A percentile compares a stretch with the other conserved stretches of the same genome.
Evolutionary conservation across 768 basidiomycete genomes (phyloP).

Genomic region (Trametes cingulata): DNA sequence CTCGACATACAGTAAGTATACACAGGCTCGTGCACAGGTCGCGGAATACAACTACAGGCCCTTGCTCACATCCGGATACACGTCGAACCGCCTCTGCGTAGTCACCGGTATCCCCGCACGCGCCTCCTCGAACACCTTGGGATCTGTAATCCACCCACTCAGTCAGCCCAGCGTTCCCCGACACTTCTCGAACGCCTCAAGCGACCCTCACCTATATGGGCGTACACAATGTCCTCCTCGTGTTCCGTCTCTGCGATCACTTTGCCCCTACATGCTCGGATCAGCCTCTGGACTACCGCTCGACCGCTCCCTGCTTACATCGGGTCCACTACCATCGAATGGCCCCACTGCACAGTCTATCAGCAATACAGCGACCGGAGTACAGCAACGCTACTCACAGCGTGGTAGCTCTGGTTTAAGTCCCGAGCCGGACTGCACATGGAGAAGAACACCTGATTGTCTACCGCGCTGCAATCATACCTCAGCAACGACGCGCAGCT

Average conservation of each 20-base stretch:
- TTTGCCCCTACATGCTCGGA: slow-evolving; percentile 56
- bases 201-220: slow-evolving; percentile 69
- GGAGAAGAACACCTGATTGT: slow-evolving; percentile 94
- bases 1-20: no score
- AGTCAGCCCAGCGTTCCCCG: slow-evolving; percentile 6
- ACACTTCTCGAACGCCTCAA: not conserved
- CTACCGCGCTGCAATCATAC: slow-evolving; percentile 66
- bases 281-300: not conserved
- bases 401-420: slow-evolving; percentile 80
- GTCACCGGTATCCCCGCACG: slow-evolving; percentile 91
- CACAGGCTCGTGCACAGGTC: no score
- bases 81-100: slow-evolving; percentile 87
- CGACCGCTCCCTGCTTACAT: slow-evolving; percentile 50
- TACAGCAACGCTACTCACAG: slow-evolving; percentile 48
- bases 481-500: not conserved
- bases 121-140: slow-evolving; percentile 61
- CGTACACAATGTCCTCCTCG: slow-evolving; percentile 75
- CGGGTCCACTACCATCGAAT: slow-evolving; percentile 89
- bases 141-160: slow-evolving; percentile 46
- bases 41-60: slow-evolving; percentile 20
- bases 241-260: slow-evolving; percentile 75
- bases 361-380: not conserved
- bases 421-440: slow-evolving; percentile 97
- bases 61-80: slow-evolving; percentile 75
- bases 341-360: slow-evolving; percentile 65